Evolutionary conservation across 2,329 filamentous ascomycete genomes (phyloP), one percentile per base, ranked within the genome.

Genomic region (Claviceps sp.): DNA sequence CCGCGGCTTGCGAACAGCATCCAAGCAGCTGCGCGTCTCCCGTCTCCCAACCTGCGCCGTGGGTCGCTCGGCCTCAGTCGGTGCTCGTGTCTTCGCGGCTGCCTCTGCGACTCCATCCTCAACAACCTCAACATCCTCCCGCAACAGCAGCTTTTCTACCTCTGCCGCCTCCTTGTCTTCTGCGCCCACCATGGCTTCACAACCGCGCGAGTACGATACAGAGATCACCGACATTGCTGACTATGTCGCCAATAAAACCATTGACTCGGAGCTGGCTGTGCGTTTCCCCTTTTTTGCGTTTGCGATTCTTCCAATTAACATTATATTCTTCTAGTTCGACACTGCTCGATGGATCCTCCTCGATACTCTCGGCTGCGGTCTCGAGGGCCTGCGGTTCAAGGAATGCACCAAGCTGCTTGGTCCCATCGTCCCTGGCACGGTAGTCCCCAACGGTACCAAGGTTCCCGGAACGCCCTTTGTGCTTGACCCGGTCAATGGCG

Each of bases 331-430:
- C 40, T 59, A 93, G 87, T 94, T 87, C 67, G 93, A 98, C 70
- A 98, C 93, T 48, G 93, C 93, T 57, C 85, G 93, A 72, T 91
- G 89, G 75, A 90, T 97, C 60, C 89, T 98, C 70, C 82, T 97
- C 65, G 93, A 98, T 70, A 97, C 93, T 52, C 80, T 98, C 47
- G 93, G 93, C 65, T 98, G 93, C 70, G 93, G 93, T 67, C 83
- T 98, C 57, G 90, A 97, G 75, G 93, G 88, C 60, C 80, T 98
- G 65, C 84, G 85, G 61, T 98, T 98, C 76, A 88, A 90, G 70
- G 88, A 96, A 73, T 97, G 93, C 79, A 82, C 85, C 58, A 96
- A 96, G 75, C 81, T 97, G 54, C 83, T 98, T 42, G 93, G 93
- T 19, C 93, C 93, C 50, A 78, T 91, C 59, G 91, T 98, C 49